phyloP scores from a whole-genome alignment of 129 eudicot genomes.

The Tagetes erecta region DNA sequence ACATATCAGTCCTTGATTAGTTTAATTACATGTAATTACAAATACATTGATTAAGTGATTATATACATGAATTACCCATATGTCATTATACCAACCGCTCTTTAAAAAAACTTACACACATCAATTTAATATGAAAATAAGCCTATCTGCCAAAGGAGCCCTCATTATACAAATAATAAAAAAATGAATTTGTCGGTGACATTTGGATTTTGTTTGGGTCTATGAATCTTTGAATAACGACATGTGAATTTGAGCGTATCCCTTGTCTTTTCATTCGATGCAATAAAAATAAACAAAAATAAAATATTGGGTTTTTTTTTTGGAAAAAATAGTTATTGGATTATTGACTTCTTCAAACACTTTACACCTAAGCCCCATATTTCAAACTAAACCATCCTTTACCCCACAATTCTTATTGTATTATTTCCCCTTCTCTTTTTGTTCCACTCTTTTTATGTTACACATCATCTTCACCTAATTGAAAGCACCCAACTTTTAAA shows the following conservation, averaged over 20 bases:
- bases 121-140: not conserved
- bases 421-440: not conserved
- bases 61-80: too few species aligned
- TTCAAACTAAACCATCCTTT: conserved; percentile 19
- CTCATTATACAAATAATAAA: not conserved
- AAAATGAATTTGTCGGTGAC: conserved; percentile 24
- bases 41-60: too few species aligned
- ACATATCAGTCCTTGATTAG: too few species aligned
- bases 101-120: not conserved
- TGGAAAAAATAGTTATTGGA: not conserved
- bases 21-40: too few species aligned
- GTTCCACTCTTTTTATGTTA: not conserved
- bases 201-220: conserved; percentile 18
- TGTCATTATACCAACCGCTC: too few species aligned
- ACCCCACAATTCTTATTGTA: conserved; percentile 16
- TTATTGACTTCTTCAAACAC: conserved; percentile 19
- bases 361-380: conserved; percentile 26
- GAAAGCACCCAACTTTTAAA: too few species aligned
- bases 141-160: too few species aligned
- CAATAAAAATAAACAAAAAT: conserved; percentile 9
- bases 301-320: not conserved
- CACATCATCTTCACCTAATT: not conserved
- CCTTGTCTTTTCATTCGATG: conserved; percentile 20
- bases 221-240: conserved; percentile 12
- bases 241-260: conserved; percentile 19